Evolutionary conservation across 2,329 filamentous ascomycete genomes (phyloP).

Genomic region (Ophiocordyceps sinensis): DNA sequence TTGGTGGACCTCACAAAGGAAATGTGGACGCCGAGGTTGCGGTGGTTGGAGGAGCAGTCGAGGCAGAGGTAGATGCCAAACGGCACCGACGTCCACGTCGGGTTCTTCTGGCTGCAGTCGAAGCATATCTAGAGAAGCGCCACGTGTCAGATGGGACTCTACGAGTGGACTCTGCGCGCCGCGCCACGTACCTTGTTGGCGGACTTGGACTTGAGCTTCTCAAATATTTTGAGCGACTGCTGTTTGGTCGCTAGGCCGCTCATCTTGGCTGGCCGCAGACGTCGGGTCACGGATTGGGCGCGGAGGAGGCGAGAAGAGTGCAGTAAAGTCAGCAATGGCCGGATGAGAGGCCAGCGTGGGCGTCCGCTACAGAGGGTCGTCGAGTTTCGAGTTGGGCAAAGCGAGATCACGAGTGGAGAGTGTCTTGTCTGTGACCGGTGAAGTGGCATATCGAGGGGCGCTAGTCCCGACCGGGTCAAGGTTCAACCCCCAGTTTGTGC

Average conservation of each 20-base stretch:
- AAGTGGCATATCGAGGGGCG: constrained; percentile 27
- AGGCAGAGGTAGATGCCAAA: constrained; percentile 97
- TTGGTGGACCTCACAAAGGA: constrained; percentile 98
- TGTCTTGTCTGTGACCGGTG: constrained; percentile 10
- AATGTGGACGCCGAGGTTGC: constrained; percentile 96
- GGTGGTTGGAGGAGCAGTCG: constrained; percentile 93
- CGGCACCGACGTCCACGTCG: constrained; percentile 94
- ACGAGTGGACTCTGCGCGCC: background rate
- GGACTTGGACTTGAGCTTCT: constrained; percentile 87
- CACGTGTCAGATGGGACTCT: background rate
- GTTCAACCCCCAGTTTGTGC: background rate
- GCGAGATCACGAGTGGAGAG: constrained; percentile 13
- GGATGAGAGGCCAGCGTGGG: background rate
- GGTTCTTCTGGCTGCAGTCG: constrained; percentile 94
- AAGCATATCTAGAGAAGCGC: constrained; percentile 64
- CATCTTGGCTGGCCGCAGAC: constrained; percentile 29
- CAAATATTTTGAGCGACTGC: constrained; percentile 93
- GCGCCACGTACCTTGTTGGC: constrained; percentile 68
- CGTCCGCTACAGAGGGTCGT: too few relatives aligned
- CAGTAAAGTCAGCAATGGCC: background rate
- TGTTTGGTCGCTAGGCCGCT: constrained; percentile 69
- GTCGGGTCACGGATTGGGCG: background rate
- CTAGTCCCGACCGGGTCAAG: constrained; percentile 18
- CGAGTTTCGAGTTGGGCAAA: too few relatives aligned
- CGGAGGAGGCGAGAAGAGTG: background rate